Conservation (phyloP, 768 basidiomycete species). For the Leccinum imitatum region DNA sequence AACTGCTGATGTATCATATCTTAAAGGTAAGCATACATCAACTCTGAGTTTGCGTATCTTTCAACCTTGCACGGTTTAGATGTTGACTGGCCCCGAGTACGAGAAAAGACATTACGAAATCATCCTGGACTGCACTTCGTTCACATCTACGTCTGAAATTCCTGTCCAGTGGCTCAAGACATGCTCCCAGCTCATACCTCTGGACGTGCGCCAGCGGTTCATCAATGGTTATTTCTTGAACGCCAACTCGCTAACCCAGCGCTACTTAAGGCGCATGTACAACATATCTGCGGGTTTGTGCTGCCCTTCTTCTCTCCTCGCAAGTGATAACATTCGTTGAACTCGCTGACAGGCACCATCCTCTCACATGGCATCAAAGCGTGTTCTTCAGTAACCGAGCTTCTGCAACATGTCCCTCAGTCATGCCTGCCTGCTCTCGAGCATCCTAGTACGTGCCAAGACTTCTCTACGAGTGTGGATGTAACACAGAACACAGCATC, state of each 20-base stretch:
- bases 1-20: conserved; percentile 74
- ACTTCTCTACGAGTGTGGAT: not conserved
- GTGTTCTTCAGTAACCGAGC: conserved; percentile 61
- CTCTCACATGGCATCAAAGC: conserved; percentile 54
- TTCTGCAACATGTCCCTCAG: conserved; percentile 55
- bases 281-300: conserved; percentile 58
- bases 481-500: conserved; percentile 41
- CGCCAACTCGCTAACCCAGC: conserved; percentile 66
- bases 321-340: not conserved
- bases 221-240: conserved; percentile 65
- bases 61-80: conserved; percentile 37
- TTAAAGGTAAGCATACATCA: conserved; percentile 52
- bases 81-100: conserved; percentile 48
- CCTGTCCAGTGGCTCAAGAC: conserved; percentile 82
- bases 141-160: conserved; percentile 71
- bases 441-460: conserved; percentile 50
- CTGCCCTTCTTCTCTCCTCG: not conserved
- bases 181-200: conserved; percentile 71
- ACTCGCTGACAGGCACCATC: conserved; percentile 42
- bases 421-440: conserved; percentile 46
- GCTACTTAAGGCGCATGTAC: conserved; percentile 74
- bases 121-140: conserved; percentile 80
- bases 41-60: not conserved
- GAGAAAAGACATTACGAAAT: conserved; percentile 59
- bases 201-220: conserved; percentile 66